phyloP scores from a whole-genome alignment of 768 basidiomycete genomes.

The Mycena polygramma region DNA sequence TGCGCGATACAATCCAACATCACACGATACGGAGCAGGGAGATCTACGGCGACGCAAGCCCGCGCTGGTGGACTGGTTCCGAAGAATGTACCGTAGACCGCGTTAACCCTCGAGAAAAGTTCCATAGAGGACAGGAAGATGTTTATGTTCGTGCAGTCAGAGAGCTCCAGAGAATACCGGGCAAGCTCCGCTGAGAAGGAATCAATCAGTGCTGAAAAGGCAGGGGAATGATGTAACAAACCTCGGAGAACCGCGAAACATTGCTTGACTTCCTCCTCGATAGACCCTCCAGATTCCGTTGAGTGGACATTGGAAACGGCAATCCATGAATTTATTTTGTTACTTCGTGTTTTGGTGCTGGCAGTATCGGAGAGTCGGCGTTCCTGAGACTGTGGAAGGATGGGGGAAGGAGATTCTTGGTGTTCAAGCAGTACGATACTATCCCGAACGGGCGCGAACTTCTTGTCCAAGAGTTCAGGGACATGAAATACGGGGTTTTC shows the following conservation, averaged over 20 bases:
- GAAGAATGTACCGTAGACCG: slow-evolving; percentile 84
- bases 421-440: slow-evolving; percentile 31
- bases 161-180: slow-evolving; percentile 61
- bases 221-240: slow-evolving; percentile 45
- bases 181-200: slow-evolving; percentile 65
- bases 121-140: slow-evolving; percentile 87
- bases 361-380: background rate
- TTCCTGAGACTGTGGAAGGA: background rate
- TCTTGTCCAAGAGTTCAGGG: slow-evolving; percentile 69
- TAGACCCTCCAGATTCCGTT: slow-evolving; percentile 45
- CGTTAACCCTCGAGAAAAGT: slow-evolving; percentile 82
- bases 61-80: slow-evolving; percentile 93
- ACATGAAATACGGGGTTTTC: slow-evolving; percentile 43
- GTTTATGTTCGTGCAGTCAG: slow-evolving; percentile 82
- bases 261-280: slow-evolving; percentile 78
- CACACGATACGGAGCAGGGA: slow-evolving; percentile 69
- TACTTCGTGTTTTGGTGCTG: slow-evolving; percentile 38
- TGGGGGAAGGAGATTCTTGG: slow-evolving; percentile 2
- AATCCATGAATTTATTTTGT: slow-evolving; percentile 73
- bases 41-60: slow-evolving; percentile 90
- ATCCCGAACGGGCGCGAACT: slow-evolving; percentile 47
- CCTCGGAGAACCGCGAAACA: slow-evolving; percentile 80
- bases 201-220: background rate
- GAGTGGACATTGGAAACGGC: slow-evolving; percentile 68
- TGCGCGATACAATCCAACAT: slow-evolving; percentile 85